phyloP scores from a whole-genome alignment of 2,329 filamentous ascomycete genomes.

The Mycosphaerella arachidis region DNA sequence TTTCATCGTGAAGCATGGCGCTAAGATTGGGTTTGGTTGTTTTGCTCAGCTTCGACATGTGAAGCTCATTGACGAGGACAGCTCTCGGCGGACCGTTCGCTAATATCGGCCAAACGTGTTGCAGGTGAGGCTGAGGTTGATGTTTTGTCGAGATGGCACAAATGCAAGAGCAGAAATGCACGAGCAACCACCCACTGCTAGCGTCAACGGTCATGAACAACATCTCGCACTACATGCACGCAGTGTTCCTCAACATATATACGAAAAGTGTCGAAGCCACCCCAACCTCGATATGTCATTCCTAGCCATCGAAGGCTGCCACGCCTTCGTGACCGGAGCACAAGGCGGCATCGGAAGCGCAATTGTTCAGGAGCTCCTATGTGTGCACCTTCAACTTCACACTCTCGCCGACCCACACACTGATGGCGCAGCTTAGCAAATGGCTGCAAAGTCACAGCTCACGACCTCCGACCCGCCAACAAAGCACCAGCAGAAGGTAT shows the following conservation, averaged over 20 bases:
- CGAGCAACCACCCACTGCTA: background rate
- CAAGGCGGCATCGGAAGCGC: slow-evolving; percentile 49
- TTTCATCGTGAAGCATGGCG: slow-evolving; percentile 1
- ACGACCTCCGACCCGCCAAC: slow-evolving; percentile 42
- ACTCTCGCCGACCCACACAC: background rate
- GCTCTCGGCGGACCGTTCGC: background rate
- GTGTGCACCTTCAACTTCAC: slow-evolving; percentile 32
- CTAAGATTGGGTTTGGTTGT: background rate
- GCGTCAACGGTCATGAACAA: background rate
- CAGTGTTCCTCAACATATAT: background rate
- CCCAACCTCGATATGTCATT: slow-evolving; percentile 37
- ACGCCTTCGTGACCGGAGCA: slow-evolving; percentile 54
- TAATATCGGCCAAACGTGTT: too few relatives aligned
- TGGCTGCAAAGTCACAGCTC: slow-evolving; percentile 53
- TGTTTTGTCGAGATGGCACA: background rate
- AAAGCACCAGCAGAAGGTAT: slow-evolving; percentile 35
- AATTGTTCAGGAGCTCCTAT: slow-evolving; percentile 50
- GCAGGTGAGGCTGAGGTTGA: background rate
- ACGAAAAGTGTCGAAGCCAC: background rate
- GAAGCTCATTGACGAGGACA: background rate
- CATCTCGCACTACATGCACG: background rate
- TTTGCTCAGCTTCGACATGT: background rate
- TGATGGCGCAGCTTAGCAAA: slow-evolving; percentile 36
- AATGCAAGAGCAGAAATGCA: background rate
- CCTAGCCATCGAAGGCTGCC: slow-evolving; percentile 45